Evolutionary conservation across 73 alveolate species (phyloP), one percentile per base, ranked within the genome.

Genomic region (Stentor coeruleus): DNA sequence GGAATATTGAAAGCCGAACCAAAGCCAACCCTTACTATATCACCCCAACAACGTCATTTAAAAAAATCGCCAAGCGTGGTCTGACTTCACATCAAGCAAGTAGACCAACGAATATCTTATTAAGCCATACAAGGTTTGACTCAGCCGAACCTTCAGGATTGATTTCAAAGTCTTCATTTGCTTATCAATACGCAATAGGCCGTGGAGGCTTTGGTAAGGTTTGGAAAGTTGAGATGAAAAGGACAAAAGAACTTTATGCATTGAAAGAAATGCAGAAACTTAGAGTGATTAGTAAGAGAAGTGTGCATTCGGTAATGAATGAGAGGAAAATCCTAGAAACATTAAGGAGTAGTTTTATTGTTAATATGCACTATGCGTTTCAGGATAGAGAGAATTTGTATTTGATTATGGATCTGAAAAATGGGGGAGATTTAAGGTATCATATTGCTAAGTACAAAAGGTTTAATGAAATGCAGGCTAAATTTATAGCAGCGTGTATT

Each of bases 291-390:
- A 92, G 88, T 81, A 91, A 91, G 80, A 95, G 93, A 81, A 89
- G 96, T 81, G 93, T 95, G 33, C 73, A 92, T 33, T 91, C 97
- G 38, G 91, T 95, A 3, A 86, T 91, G 84, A 89, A 83, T 39
- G 99, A 95, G 88, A 89, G 96, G 81, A 91, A 93, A 60, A n/a
- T n/a, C n/a, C n/a, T n/a, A n/a, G n/a, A n/a, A n/a, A n/a, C n/a
- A n/a, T n/a, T n/a, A n/a, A n/a, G n/a, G 59, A 76, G 66, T 75
- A 85, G 90, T 35, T 81, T 94, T 60, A 82, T 95, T 66, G 97
- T 95, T 39, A 95, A 95, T 85, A 95, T 95, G 99, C 90, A 91
- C 74, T 93, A 90, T 79, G 96, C 98, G 40, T 95, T 95, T 82
- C 94, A 93, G 90, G 98, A 95, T 82, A 6, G 93, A 20, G 97